Evolutionary conservation across 805 yeast genomes (phyloP).

Genomic region (Hanseniaspora vineae): DNA sequence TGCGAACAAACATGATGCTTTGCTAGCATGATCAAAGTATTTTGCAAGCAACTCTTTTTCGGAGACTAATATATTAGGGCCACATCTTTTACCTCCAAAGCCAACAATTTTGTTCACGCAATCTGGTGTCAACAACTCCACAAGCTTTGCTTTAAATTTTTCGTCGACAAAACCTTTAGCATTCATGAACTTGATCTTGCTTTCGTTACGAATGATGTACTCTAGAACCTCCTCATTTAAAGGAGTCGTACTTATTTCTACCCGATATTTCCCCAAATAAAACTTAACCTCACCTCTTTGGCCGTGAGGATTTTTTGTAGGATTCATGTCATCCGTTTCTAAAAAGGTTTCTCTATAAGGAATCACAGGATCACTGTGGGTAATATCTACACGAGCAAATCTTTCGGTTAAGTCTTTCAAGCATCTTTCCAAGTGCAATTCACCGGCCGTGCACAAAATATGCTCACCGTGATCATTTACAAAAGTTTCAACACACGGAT

Average conservation of each 20-base stretch:
- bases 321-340: constrained; percentile 36
- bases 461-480: constrained; percentile 87
- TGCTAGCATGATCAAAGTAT: constrained; percentile 13
- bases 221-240: constrained; percentile 37
- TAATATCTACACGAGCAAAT: constrained; percentile 82
- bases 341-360: constrained; percentile 84
- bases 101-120: constrained; percentile 34
- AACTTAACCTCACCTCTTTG: constrained; percentile 40
- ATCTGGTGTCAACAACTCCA: constrained; percentile 19
- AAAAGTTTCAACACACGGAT: constrained; percentile 85
- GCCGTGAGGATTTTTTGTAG: constrained; percentile 30
- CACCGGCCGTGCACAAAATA: constrained; percentile 92
- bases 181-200: constrained; percentile 25
- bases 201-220: constrained; percentile 36
- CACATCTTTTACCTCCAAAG: constrained; percentile 68
- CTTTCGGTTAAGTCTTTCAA: constrained; percentile 79
- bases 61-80: constrained; percentile 57
- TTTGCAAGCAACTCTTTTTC: constrained; percentile 25
- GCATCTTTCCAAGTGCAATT: constrained; percentile 89
- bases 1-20: constrained; percentile 30
- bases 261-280: constrained; percentile 35
- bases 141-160: constrained; percentile 24
- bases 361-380: constrained; percentile 82
- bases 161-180: constrained; percentile 1
- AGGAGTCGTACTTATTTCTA: constrained; percentile 37